Percentiles rank a stretch among this genome's conserved stretches.
phyloP scores from a whole-genome alignment of 371 early-diverging fungal species.

The Mycotypha africana region DNA sequence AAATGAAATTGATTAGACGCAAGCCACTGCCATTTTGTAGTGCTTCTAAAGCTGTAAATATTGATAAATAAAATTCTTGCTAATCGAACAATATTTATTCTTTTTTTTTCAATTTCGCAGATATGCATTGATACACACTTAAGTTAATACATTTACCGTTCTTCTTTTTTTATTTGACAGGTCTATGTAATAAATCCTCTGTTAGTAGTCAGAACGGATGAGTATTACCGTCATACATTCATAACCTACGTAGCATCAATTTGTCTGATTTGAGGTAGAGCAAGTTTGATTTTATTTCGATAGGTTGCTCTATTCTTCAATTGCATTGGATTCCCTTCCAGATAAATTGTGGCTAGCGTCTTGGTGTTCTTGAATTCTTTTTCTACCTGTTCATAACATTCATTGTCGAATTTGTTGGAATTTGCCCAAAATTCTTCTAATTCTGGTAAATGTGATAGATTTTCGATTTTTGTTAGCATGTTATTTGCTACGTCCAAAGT shows the following conservation, averaged over 20 bases:
- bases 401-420: slow-evolving; percentile 66
- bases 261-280: slow-evolving; percentile 82
- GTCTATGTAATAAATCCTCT: slow-evolving; percentile 6
- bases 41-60: too few species aligned
- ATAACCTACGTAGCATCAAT: slow-evolving; percentile 81
- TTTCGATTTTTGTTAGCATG: slow-evolving; percentile 69
- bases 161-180: slow-evolving; percentile 13
- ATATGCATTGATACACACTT: too few species aligned
- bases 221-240: too few species aligned
- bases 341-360: slow-evolving; percentile 80
- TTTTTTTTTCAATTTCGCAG: too few species aligned
- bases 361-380: slow-evolving; percentile 57
- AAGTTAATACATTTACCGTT: too few species aligned
- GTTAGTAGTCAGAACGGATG: neutral
- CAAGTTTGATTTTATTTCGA: slow-evolving; percentile 81
- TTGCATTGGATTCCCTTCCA: slow-evolving; percentile 95
- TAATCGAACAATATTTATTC: too few species aligned
- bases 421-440: slow-evolving; percentile 94
- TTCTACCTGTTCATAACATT: slow-evolving; percentile 75
- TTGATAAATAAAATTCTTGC: too few species aligned
- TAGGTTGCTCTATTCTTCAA: slow-evolving; percentile 71
- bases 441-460: slow-evolving; percentile 58
- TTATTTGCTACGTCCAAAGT: slow-evolving; percentile 87
- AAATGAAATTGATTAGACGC: too few species aligned
- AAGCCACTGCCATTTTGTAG: too few species aligned